Evolutionary conservation across 2,329 filamentous ascomycete genomes (phyloP), one percentile per base, ranked within the genome.

Genomic region (Magnaporthiopsis poae): DNA sequence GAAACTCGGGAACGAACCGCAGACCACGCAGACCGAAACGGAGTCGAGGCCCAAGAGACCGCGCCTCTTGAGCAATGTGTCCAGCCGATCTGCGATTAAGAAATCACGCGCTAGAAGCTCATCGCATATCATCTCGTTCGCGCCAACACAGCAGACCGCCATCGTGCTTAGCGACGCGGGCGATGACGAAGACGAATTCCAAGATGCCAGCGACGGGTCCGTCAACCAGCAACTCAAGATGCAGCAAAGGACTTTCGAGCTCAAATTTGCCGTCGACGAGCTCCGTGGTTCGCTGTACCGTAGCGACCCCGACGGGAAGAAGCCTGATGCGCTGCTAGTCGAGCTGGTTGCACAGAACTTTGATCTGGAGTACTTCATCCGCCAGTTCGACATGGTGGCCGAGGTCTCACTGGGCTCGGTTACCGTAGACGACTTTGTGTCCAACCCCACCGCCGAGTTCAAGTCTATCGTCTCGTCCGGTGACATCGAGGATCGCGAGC

Each of bases 401-500:
- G 91, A 97, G 72, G 91, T 99, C 33, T 88, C 92, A 0, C 83
- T 99, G 12, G 90, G 90, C 18, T 93, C 92, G 1, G 81, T 99
- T 25, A 91, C 89, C 0, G 87, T 99, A 3, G 94, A 98, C 73
- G 95, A 99, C 74, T 93, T 98, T 74, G 94, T 99, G 11, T 94
- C 95, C 70, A 90, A 94, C 66, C 88, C 92, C 0, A 81, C 91
- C 0, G 89, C 90, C 9, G 94, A 98, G 73, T 99, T 99, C 81
- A 96, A 95, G 77, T 94, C 94, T 33, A 96, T 99, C 64, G 87
- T 99, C n/a, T 96, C 93, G 0, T 97, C 95, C 0, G 86, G 86
- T 0, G 87, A 89, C 63, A 77, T 79, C 8, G 86, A 88, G 61
- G 94, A 96, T 73, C 87, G 89, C 33, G 84, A 88, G 62, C 86